phyloP scores from a whole-genome alignment of 2,329 filamentous ascomycete species.

The Xylariaceae sp. region DNA sequence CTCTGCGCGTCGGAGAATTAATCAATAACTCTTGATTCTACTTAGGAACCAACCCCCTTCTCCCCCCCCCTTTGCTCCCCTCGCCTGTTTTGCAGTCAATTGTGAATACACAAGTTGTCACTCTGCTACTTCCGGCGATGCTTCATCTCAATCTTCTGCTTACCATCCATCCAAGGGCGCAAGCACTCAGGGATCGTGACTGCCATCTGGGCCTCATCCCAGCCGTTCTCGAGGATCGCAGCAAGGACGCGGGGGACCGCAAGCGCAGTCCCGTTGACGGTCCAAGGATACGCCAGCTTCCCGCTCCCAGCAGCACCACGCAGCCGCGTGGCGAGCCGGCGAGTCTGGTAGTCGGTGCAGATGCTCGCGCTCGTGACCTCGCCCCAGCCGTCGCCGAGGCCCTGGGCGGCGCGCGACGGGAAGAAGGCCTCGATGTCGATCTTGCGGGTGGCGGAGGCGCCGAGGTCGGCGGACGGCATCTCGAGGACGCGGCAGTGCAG shows the following conservation, averaged over 20 bases:
- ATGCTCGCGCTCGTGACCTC: slow-evolving; percentile 90
- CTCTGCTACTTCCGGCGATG: slow-evolving; percentile 23
- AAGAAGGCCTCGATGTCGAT: slow-evolving; percentile 95
- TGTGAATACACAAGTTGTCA: too few species aligned
- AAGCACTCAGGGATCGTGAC: slow-evolving; percentile 81
- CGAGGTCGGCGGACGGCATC: slow-evolving; percentile 89
- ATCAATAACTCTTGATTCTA: too few species aligned
- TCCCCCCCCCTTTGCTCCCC: not conserved
- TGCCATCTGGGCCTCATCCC: slow-evolving; percentile 71
- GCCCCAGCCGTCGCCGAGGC: slow-evolving; percentile 75
- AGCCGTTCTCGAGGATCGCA: slow-evolving; percentile 88
- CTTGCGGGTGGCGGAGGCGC: slow-evolving; percentile 85
- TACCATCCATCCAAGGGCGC: slow-evolving; percentile 82
- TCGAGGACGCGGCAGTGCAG: slow-evolving; percentile 88
- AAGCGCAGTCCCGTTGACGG: slow-evolving; percentile 91
- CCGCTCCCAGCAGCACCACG: slow-evolving; percentile 51
- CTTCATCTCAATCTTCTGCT: slow-evolving; percentile 64
- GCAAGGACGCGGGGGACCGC: slow-evolving; percentile 90
- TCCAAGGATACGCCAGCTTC: slow-evolving; percentile 77
- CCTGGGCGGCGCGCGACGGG: slow-evolving; percentile 69
- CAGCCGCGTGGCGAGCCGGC: slow-evolving; percentile 78
- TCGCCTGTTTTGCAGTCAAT: not conserved
- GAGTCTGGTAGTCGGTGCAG: slow-evolving; percentile 93
- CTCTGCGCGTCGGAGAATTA: too few species aligned
- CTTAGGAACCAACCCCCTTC: not conserved